Evolutionary conservation across 192 early-diverging fungal genomes (phyloP).

Genomic region (Thoreauomyces humboldtii): DNA sequence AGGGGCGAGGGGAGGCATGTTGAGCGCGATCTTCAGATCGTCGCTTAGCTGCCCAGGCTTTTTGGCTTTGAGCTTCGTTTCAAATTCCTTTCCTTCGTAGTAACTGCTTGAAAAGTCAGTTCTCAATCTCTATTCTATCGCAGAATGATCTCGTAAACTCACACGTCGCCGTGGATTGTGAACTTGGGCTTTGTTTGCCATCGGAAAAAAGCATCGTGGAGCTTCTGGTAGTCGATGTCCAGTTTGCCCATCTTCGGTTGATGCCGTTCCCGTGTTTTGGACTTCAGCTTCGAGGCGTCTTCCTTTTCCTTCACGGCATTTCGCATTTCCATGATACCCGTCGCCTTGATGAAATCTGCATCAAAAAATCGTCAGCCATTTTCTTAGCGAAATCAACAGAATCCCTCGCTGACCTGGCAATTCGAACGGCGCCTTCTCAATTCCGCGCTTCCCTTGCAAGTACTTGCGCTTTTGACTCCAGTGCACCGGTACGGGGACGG

Average conservation of each 20-base stretch:
- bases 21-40: conserved; percentile 81
- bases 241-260: conserved; percentile 96
- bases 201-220: conserved; percentile 97
- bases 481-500: conserved; percentile 91
- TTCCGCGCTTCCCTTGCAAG: conserved; percentile 93
- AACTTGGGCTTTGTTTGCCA: conserved; percentile 84
- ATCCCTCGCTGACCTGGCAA: conserved; percentile 63
- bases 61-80: conserved; percentile 80
- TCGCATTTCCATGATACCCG: conserved; percentile 96
- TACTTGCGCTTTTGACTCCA: conserved; percentile 98
- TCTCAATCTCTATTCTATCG: no score
- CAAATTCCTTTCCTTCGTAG: conserved; percentile 96
- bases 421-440: conserved; percentile 93
- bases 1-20: conserved; percentile 87
- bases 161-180: conserved; percentile 78
- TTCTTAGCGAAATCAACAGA: no score
- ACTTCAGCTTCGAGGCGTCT: conserved; percentile 74
- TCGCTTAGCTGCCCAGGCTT: conserved; percentile 86
- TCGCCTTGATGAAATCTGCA: conserved; percentile 91
- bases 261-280: conserved; percentile 79
- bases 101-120: no score
- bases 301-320: conserved; percentile 85
- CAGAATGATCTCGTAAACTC: no score
- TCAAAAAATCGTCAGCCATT: not conserved
- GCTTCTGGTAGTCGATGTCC: conserved; percentile 95